These are phyloP conservation scores for Populus davidiana DNA, from an alignment of 345 rosid species.

Conservation along the genomic window DNA sequence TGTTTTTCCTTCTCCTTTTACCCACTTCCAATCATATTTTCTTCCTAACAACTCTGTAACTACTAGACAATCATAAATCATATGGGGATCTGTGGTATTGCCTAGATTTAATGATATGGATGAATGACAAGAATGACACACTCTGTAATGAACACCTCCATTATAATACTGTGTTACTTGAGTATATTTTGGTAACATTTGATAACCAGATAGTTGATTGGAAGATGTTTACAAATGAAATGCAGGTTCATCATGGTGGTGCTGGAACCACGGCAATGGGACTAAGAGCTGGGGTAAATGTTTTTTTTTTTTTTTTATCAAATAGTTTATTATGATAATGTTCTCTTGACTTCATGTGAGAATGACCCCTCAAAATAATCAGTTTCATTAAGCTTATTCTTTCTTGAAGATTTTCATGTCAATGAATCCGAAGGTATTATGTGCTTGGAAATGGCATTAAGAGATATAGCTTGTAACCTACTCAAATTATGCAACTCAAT, in stretches of 20 bases:
- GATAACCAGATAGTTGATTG: not conserved
- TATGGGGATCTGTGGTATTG: not conserved
- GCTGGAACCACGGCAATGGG: conserved; percentile 99
- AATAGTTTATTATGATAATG: not conserved
- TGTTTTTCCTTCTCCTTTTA: not conserved
- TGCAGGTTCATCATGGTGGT: conserved; percentile 97
- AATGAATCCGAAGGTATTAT: not conserved
- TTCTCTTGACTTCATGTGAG: not conserved
- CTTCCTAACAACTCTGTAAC: not conserved
- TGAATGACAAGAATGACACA: not conserved
- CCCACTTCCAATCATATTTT: not conserved
- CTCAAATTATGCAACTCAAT: conserved; percentile 1
- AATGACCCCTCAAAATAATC: not conserved
- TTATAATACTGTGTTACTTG: not conserved
- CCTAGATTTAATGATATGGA: not conserved
- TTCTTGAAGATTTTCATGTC: not conserved
- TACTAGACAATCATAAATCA: not conserved
- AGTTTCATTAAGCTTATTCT: not conserved
- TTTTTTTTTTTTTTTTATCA: conserved; percentile 1
- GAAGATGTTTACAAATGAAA: conserved; percentile 12
- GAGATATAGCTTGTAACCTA: not conserved
- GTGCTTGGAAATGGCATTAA: not conserved
- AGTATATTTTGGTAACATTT: not conserved
- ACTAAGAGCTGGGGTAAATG: conserved; percentile 83
- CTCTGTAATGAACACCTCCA: not conserved